Conservation (phyloP, 2,329 filamentous ascomycete genomes). For the Fusarium sp. region DNA sequence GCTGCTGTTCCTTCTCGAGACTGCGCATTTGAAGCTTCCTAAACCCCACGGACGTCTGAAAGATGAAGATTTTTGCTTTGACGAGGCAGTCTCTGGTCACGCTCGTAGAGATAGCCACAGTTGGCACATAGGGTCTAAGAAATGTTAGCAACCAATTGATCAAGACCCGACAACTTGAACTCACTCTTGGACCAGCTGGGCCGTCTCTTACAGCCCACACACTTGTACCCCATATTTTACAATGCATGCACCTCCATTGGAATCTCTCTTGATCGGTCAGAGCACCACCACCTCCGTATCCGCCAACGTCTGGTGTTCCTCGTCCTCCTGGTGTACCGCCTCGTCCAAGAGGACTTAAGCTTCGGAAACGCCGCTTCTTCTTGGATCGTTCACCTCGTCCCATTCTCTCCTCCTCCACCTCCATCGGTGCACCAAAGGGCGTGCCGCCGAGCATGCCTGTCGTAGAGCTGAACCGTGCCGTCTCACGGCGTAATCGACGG, state of each 20-base stretch:
- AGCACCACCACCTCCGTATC: conserved; percentile 78
- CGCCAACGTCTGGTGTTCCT: conserved; percentile 85
- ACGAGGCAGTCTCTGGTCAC: conserved; percentile 83
- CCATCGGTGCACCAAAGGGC: conserved; percentile 71
- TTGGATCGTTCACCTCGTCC: conserved; percentile 93
- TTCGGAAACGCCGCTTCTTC: conserved; percentile 94
- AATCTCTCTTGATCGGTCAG: conserved; percentile 84
- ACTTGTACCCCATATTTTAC: conserved; percentile 87
- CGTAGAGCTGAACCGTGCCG: conserved; percentile 90
- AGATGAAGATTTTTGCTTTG: conserved; percentile 60
- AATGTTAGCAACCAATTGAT: conserved; percentile 26
- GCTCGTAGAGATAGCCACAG: conserved; percentile 90
- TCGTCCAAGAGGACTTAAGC: conserved; percentile 84
- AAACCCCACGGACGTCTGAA: conserved; percentile 53
- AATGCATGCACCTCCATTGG: conserved; percentile 91
- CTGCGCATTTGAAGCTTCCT: conserved; percentile 45
- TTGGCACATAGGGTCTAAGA: conserved; percentile 89
- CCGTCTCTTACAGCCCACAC: conserved; percentile 97
- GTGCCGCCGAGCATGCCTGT: conserved; percentile 85
- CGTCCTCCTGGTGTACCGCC: conserved; percentile 75
- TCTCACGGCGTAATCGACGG: conserved; percentile 87
- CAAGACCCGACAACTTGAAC: conserved; percentile 52
- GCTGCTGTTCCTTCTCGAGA: conserved; percentile 33
- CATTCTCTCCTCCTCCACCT: conserved; percentile 84
- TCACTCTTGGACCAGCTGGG: conserved; percentile 85